phyloP scores from a whole-genome alignment of 23 red algal genomes.

The Pyropia haitanensis region DNA sequence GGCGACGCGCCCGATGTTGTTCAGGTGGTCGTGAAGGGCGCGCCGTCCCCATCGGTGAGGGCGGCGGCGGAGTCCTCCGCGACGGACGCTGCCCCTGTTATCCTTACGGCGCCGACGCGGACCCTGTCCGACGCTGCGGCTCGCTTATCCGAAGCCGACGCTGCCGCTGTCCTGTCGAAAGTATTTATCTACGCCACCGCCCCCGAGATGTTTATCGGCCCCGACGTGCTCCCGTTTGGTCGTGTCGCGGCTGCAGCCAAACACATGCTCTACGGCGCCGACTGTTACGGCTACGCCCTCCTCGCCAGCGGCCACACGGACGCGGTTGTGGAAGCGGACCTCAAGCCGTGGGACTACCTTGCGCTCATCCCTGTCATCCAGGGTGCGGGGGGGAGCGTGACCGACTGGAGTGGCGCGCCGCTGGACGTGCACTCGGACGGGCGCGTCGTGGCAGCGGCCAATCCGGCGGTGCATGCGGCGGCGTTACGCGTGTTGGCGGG shows the following conservation, averaged over 20 bases:
- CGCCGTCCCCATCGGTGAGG: background rate
- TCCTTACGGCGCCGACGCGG: background rate
- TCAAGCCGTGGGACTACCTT: slow-evolving; percentile 93
- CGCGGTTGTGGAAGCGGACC: slow-evolving; percentile 82
- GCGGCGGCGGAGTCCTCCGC: background rate
- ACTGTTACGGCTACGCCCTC: slow-evolving; percentile 94
- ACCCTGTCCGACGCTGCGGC: background rate
- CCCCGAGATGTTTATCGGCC: slow-evolving; percentile 79
- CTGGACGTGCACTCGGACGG: slow-evolving; percentile 61
- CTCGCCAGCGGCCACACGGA: slow-evolving; percentile 70
- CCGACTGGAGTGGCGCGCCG: slow-evolving; percentile 74
- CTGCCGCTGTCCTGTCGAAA: background rate
- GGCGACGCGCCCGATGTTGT: background rate
- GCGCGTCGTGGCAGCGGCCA: slow-evolving; percentile 72
- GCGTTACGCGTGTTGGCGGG: slow-evolving; percentile 23
- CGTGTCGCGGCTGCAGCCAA: slow-evolving; percentile 21
- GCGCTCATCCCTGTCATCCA: slow-evolving; percentile 74
- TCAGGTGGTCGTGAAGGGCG: slow-evolving; percentile 10
- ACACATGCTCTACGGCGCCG: slow-evolving; percentile 63
- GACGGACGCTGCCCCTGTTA: background rate
- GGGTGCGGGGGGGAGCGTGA: slow-evolving; percentile 74
- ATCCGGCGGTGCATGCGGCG: slow-evolving; percentile 19
- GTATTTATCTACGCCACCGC: slow-evolving; percentile 64
- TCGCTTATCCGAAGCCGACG: too few species aligned
- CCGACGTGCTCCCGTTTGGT: slow-evolving; percentile 40